phyloP scores from a whole-genome alignment of 2,329 filamentous ascomycete genomes.

The Trichothecium roseum region DNA sequence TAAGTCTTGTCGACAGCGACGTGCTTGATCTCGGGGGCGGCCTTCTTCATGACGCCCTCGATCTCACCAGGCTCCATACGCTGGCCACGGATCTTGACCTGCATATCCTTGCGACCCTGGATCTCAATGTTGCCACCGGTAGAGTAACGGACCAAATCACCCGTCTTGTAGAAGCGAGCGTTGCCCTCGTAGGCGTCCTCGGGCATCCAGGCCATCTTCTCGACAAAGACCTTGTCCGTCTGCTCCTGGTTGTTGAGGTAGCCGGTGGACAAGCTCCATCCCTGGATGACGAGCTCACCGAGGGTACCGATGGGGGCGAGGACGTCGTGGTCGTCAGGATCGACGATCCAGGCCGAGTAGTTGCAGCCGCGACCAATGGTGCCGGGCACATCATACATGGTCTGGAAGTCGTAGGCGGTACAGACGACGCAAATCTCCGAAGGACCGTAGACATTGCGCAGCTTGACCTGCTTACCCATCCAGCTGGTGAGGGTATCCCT shows the following conservation, averaged over 20 bases:
- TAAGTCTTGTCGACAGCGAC: constrained; percentile 3
- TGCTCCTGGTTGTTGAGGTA: not conserved
- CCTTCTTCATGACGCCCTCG: constrained; percentile 5
- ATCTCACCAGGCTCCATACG: constrained; percentile 11
- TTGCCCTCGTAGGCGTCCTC: too few relatives aligned
- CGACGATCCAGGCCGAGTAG: constrained; percentile 10
- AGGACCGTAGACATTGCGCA: not conserved
- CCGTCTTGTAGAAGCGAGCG: constrained; percentile 8
- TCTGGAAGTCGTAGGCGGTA: not conserved
- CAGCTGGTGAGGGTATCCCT: constrained; percentile 8
- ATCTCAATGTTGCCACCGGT: constrained; percentile 9
- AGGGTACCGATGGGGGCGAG: constrained; percentile 4
- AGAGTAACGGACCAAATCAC: constrained; percentile 9
- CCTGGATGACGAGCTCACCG: constrained; percentile 10
- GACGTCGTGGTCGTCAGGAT: constrained; percentile 7
- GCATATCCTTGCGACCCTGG: constrained; percentile 8
- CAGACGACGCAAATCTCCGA: too few relatives aligned
- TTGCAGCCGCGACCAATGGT: constrained; percentile 4
- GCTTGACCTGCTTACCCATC: constrained; percentile 2
- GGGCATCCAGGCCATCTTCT: not conserved
- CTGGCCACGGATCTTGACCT: constrained; percentile 12
- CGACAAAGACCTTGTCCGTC: not conserved
- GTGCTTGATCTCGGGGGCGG: not conserved
- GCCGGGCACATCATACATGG: not conserved
- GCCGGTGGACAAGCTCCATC: constrained; percentile 24